These are phyloP conservation scores for Candida takata DNA, from an alignment of 805 yeast species.

Conservation along the genomic window DNA sequence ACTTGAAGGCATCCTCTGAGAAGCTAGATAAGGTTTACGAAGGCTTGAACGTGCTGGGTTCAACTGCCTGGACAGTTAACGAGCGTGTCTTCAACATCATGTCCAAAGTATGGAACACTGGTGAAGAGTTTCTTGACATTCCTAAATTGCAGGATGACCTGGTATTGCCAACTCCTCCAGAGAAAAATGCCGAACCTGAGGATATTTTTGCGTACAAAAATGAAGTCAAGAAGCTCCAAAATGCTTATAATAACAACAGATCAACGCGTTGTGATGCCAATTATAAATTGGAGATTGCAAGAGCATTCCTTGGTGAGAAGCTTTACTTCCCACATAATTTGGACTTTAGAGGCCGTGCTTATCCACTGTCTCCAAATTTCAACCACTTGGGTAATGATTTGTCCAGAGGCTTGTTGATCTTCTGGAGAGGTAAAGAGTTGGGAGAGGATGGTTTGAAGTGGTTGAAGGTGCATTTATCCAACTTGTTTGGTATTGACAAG, in stretches of 20 bases:
- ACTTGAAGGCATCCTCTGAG: slow-evolving; percentile 76
- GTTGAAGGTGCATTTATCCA: slow-evolving; percentile 72
- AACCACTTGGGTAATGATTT: slow-evolving; percentile 77
- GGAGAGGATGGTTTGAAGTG: slow-evolving; percentile 62
- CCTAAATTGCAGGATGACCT: slow-evolving; percentile 48
- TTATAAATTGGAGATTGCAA: slow-evolving; percentile 89
- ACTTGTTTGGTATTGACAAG: slow-evolving; percentile 70
- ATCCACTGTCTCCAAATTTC: slow-evolving; percentile 74
- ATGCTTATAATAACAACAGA: slow-evolving; percentile 58
- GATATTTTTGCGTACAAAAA: slow-evolving; percentile 64
- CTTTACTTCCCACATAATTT: slow-evolving; percentile 75
- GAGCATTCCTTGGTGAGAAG: slow-evolving; percentile 80
- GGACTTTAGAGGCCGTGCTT: slow-evolving; percentile 81
- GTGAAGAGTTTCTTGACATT: slow-evolving; percentile 65
- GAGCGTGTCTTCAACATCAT: slow-evolving; percentile 59
- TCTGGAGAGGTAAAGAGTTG: slow-evolving; percentile 70
- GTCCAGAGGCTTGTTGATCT: slow-evolving; percentile 61
- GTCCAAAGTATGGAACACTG: slow-evolving; percentile 81
- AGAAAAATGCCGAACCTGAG: slow-evolving; percentile 62
- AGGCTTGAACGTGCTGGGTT: slow-evolving; percentile 82
- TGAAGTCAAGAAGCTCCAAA: slow-evolving; percentile 46
- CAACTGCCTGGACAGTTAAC: slow-evolving; percentile 91
- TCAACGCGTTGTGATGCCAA: slow-evolving; percentile 92
- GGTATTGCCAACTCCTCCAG: slow-evolving; percentile 50
- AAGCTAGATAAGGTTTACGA: slow-evolving; percentile 60